Evolutionary conservation across 345 rosid species (phyloP).

Genomic region (Durio zibethinus): DNA sequence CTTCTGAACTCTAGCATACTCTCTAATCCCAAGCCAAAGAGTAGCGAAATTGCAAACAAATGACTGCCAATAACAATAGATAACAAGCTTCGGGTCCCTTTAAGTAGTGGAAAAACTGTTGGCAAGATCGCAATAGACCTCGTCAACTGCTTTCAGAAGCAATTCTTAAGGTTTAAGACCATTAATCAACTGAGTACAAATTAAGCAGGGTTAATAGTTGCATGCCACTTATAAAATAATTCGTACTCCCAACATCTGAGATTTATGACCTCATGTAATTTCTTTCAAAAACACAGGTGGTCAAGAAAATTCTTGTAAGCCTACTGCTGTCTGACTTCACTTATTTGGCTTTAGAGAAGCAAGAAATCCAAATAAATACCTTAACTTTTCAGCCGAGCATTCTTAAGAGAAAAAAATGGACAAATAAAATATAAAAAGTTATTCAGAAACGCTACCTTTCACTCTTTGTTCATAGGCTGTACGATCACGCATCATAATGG

Average conservation of each 20-base stretch:
- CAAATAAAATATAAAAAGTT: neutral
- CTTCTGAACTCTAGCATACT: neutral
- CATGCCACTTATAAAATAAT: neutral
- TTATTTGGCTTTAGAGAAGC: neutral
- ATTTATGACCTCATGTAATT: neutral
- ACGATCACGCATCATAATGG: conserved; percentile 90
- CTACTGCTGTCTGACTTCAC: neutral
- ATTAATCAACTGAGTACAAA: neutral
- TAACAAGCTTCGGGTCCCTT: neutral
- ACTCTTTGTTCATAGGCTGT: conserved; percentile 74
- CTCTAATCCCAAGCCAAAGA: neutral
- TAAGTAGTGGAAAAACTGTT: neutral
- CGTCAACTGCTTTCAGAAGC: neutral
- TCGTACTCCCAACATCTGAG: neutral
- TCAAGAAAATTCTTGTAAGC: neutral
- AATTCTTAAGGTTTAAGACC: neutral
- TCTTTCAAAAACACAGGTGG: neutral
- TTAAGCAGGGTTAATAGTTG: neutral
- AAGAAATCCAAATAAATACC: neutral
- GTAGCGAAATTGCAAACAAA: neutral
- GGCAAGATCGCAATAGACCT: neutral
- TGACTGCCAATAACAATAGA: neutral
- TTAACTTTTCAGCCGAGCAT: neutral
- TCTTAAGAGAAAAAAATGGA: neutral
- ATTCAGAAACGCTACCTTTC: conserved; percentile 49